Evolutionary conservation across 352 stramenopile genomes (phyloP).

Genomic region (Phytophthora pistaciae): DNA sequence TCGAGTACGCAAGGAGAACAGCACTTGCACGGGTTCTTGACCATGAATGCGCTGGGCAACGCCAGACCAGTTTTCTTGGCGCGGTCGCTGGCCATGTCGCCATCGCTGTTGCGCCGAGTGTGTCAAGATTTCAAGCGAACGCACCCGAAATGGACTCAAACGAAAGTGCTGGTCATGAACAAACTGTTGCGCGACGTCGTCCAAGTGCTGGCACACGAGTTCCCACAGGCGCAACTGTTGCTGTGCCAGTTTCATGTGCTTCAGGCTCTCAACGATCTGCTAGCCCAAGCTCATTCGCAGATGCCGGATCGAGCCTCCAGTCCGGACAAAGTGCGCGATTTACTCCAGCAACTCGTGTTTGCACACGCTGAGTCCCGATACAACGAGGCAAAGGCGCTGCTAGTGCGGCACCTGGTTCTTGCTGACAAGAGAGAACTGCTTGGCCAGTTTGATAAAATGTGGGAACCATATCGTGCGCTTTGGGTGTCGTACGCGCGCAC

Average conservation of each 20-base stretch:
- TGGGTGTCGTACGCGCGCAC: constrained; percentile 73
- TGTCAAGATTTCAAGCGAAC: constrained; percentile 83
- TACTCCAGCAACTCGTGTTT: constrained; percentile 74
- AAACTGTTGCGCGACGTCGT: constrained; percentile 63
- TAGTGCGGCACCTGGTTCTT: constrained; percentile 50
- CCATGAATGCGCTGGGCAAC: constrained; percentile 78
- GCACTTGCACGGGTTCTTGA: constrained; percentile 69
- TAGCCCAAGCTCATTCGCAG: constrained; percentile 19
- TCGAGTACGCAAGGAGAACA: constrained; percentile 19
- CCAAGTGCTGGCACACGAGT: constrained; percentile 64
- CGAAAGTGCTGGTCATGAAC: constrained; percentile 77
- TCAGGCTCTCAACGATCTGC: constrained; percentile 64
- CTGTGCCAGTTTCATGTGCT: constrained; percentile 80
- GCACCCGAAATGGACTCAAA: constrained; percentile 64
- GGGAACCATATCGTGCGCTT: constrained; percentile 67
- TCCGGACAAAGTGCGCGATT: constrained; percentile 55
- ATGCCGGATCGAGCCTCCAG: background rate
- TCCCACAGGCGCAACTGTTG: constrained; percentile 62
- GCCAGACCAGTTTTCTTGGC: constrained; percentile 70
- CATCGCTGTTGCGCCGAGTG: constrained; percentile 62
- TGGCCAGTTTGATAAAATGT: constrained; percentile 59
- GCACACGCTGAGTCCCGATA: constrained; percentile 57
- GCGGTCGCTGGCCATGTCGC: constrained; percentile 58
- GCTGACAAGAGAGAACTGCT: constrained; percentile 52
- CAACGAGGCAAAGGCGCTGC: constrained; percentile 52